Conservation (phyloP, 768 basidiomycete species). For the Lactifluus echinatus region DNA sequence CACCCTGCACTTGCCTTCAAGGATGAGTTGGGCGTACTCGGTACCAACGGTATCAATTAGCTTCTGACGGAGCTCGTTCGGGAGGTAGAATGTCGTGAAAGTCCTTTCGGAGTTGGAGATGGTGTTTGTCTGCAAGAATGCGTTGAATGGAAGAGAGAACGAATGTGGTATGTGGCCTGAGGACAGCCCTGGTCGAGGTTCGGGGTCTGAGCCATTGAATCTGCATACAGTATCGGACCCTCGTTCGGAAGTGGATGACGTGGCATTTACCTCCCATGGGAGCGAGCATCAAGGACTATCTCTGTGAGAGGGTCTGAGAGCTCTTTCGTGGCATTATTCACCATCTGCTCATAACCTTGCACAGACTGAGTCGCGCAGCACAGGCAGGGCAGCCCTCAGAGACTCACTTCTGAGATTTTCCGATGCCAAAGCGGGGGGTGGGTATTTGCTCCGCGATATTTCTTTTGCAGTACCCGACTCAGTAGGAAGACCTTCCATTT, state of each 20-base stretch:
- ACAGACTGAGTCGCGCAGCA: neutral
- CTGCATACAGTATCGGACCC: conserved; percentile 32
- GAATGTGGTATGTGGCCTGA: conserved; percentile 93
- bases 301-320: conserved; percentile 42
- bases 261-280: conserved; percentile 58
- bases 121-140: conserved; percentile 47
- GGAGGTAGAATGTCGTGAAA: conserved; percentile 42
- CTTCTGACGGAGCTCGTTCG: conserved; percentile 47
- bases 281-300: conserved; percentile 81
- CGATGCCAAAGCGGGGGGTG: conserved; percentile 43
- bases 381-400: neutral
- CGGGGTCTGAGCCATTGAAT: conserved; percentile 72
- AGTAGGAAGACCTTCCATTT: conserved; percentile 51
- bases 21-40: conserved; percentile 44
- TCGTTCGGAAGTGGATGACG: neutral
- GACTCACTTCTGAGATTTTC: conserved; percentile 22
- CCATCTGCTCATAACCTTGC: conserved; percentile 74
- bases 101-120: conserved; percentile 27
- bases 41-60: conserved; percentile 57
- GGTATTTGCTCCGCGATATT: conserved; percentile 34
- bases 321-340: conserved; percentile 52
- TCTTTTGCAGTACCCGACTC: conserved; percentile 31
- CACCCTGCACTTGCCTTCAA: conserved; percentile 52
- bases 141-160: conserved; percentile 72
- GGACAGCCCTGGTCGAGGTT: conserved; percentile 80